Evolutionary conservation across 352 stramenopile genomes (phyloP).

Genomic region (Aphanomyces cochlioides): DNA sequence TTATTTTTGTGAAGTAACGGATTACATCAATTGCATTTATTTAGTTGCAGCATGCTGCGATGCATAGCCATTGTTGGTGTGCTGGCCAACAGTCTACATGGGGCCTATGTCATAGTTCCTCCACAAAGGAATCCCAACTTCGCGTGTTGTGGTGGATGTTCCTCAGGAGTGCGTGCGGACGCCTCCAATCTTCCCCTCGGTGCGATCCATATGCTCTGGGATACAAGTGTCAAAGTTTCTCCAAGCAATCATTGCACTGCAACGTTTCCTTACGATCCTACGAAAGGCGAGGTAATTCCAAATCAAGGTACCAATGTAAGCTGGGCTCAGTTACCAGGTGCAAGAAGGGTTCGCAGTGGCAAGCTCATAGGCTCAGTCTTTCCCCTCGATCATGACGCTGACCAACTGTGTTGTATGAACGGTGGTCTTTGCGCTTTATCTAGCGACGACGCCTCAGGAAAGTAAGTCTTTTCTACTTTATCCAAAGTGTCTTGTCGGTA

Average conservation of each 20-base stretch:
- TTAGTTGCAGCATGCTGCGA: no score
- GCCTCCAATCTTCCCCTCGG: slow-evolving; percentile 49
- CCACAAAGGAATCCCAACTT: slow-evolving; percentile 45
- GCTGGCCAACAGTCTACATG: not conserved
- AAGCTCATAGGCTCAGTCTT: slow-evolving; percentile 57
- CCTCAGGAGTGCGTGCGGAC: slow-evolving; percentile 49
- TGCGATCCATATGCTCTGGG: slow-evolving; percentile 63
- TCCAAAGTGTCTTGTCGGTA: not conserved
- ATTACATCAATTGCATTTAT: no score
- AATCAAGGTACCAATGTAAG: not conserved
- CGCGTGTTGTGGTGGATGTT: slow-evolving; percentile 67
- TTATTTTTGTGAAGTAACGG: no score
- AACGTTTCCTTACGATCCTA: slow-evolving; percentile 63
- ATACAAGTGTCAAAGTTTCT: slow-evolving; percentile 55
- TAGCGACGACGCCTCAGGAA: slow-evolving; percentile 58
- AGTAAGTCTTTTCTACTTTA: slow-evolving; percentile 15
- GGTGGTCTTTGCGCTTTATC: slow-evolving; percentile 42
- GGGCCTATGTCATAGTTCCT: slow-evolving; percentile 19
- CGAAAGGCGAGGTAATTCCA: slow-evolving; percentile 40
- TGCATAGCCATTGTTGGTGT: no score
- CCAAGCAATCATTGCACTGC: slow-evolving; percentile 41
- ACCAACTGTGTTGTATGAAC: slow-evolving; percentile 64
- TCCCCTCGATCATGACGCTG: slow-evolving; percentile 68
- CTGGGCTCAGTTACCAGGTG: slow-evolving; percentile 39
- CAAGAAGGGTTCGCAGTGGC: slow-evolving; percentile 58